A percentile compares a stretch with the other conserved stretches of the same genome.
Evolutionary conservation across 176 grass and related monocot genomes (phyloP).

Genomic region (Lolium multiflorum): DNA sequence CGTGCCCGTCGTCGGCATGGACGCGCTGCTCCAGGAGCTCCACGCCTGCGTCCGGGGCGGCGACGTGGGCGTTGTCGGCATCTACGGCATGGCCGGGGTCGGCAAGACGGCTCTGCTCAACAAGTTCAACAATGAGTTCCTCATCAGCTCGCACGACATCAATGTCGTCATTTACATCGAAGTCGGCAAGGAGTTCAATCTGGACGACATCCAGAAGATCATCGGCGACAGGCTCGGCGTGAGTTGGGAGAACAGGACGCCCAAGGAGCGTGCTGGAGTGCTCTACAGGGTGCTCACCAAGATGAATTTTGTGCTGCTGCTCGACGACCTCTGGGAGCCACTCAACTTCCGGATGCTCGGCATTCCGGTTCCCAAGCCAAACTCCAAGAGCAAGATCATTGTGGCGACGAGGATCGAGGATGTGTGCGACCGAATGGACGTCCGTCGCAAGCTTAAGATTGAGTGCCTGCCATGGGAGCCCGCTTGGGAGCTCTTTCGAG

Average conservation of each 20-base stretch:
- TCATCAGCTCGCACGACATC: constrained; percentile 58
- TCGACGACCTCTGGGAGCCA: constrained; percentile 90
- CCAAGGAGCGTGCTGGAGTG: constrained; percentile 67
- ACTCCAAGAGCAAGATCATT: constrained; percentile 80
- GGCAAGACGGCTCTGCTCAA: constrained; percentile 91
- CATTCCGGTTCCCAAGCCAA: constrained; percentile 67
- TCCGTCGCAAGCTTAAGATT: constrained; percentile 80
- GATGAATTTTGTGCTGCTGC: constrained; percentile 82
- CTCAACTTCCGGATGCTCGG: constrained; percentile 79
- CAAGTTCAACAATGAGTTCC: constrained; percentile 86
- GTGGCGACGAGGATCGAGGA: constrained; percentile 89
- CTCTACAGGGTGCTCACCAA: constrained; percentile 84
- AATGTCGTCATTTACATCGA: constrained; percentile 80
- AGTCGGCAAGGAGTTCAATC: constrained; percentile 55
- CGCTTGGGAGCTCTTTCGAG: constrained; percentile 73
- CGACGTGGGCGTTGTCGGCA: constrained; percentile 69
- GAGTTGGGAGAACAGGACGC: constrained; percentile 79
- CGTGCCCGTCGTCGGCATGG: constrained; percentile 65
- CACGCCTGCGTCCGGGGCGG: constrained; percentile 43
- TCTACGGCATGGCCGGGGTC: constrained; percentile 86
- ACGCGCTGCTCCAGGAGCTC: constrained; percentile 59
- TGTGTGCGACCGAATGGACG: constrained; percentile 89
- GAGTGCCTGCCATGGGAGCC: constrained; percentile 66
- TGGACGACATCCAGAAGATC: constrained; percentile 67
- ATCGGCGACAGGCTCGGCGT: constrained; percentile 78